phyloP scores from a whole-genome alignment of 176 grass and related monocot species.

The Thalia dealbata region DNA sequence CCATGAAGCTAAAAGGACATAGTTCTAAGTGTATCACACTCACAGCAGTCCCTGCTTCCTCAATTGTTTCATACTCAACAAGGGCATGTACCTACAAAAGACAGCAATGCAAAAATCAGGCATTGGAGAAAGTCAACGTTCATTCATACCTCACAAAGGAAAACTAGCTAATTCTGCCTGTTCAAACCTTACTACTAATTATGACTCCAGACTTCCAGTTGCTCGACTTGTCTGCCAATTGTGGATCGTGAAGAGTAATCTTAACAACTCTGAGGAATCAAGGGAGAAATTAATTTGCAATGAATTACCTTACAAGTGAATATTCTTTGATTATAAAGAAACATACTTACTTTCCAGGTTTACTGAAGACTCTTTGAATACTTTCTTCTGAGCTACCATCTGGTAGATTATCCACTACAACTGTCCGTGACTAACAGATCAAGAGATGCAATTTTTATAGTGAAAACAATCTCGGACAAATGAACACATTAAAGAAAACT shows the following conservation, averaged over 20 bases:
- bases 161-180: background rate
- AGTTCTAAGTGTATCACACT: conserved; percentile 26
- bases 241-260: conserved; percentile 58
- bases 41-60: conserved; percentile 67
- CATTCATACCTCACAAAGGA: background rate
- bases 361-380: conserved; percentile 50
- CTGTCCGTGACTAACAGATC: background rate
- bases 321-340: background rate
- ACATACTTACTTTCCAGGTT: conserved; percentile 79
- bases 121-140: background rate
- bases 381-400: conserved; percentile 48
- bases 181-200: conserved; percentile 7
- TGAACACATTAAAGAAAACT: too few relatives aligned
- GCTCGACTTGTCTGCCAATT: conserved; percentile 24
- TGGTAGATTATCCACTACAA: conserved; percentile 67
- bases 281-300: conserved; percentile 11
- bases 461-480: background rate
- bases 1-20: conserved; percentile 13
- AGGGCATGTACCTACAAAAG: conserved; percentile 58
- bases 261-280: conserved; percentile 47
- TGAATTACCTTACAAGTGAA: conserved; percentile 7
- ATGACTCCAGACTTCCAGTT: conserved; percentile 23
- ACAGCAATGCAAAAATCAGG: background rate
- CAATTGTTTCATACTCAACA: conserved; percentile 61
- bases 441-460: conserved; percentile 3